Conservation (phyloP, 2,329 filamentous ascomycete genomes). For the Myriosclerotinia scirpicola region DNA sequence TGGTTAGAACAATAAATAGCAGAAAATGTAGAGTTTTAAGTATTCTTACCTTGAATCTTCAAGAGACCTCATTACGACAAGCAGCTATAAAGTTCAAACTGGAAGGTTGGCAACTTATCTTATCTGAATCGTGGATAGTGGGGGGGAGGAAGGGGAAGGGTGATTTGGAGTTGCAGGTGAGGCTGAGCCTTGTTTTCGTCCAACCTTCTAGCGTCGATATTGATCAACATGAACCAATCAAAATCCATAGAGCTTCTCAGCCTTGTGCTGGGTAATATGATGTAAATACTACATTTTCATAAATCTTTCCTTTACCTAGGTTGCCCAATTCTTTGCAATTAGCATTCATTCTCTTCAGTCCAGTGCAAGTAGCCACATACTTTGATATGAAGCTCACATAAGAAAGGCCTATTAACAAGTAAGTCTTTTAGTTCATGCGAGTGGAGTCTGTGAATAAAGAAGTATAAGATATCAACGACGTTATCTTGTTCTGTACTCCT, state of each 20-base stretch:
- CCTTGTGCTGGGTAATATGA: not conserved
- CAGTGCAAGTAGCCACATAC: not conserved
- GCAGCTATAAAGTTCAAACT: not conserved
- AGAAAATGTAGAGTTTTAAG: not conserved
- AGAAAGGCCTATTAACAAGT: not conserved
- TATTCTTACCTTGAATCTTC: constrained; percentile 52
- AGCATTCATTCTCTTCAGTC: not conserved
- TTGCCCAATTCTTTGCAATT: not conserved
- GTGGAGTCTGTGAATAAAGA: not conserved
- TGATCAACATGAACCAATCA: not conserved
- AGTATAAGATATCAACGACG: not conserved
- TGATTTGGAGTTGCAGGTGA: not conserved
- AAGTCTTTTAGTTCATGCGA: constrained; percentile 6
- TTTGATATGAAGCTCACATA: constrained; percentile 10
- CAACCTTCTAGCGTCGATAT: not conserved
- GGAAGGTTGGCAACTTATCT: not conserved
- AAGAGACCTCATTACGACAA: constrained; percentile 53
- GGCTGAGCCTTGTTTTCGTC: not conserved
- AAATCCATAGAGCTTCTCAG: not conserved
- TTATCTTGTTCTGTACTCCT: not conserved
- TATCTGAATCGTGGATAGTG: not conserved
- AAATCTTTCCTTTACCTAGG: too few species aligned
- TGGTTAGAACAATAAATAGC: constrained; percentile 28
- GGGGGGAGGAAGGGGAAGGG: not conserved
- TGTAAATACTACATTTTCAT: too few species aligned